A percentile compares a stretch with the other conserved stretches of the same genome.
These are phyloP conservation scores for Taxillus chinensis DNA, from an alignment of 164 flowering plant species.

Conservation along the genomic window DNA sequence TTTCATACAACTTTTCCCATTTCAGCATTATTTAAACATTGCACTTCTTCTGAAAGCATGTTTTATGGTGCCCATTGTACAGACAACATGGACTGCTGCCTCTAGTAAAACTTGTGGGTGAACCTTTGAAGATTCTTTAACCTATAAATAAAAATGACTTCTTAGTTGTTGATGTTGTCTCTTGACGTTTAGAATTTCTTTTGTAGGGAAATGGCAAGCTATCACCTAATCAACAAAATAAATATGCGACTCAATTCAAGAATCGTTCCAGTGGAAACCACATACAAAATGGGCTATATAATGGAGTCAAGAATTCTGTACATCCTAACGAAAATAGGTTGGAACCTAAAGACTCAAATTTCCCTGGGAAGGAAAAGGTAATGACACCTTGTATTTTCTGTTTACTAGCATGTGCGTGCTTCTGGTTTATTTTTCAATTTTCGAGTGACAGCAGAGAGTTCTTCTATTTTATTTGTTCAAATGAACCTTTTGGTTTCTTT, in stretches of 20 bases:
- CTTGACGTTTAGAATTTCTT: neutral
- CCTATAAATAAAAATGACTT: too few relatives aligned
- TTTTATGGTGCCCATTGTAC: too few relatives aligned
- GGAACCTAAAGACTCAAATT: constrained; percentile 10
- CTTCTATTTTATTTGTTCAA: neutral
- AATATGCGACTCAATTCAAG: constrained; percentile 27
- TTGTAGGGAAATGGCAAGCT: constrained; percentile 48
- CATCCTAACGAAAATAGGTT: constrained; percentile 17
- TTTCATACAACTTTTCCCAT: too few relatives aligned
- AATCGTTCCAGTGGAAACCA: constrained; percentile 36
- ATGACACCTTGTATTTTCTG: constrained; percentile 7
- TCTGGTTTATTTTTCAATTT: too few relatives aligned
- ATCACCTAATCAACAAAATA: constrained; percentile 38
- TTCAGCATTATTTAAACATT: too few relatives aligned
- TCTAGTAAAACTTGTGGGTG: too few relatives aligned
- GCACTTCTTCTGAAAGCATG: too few relatives aligned
- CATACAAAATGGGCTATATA: constrained; percentile 32
- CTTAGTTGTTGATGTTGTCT: too few relatives aligned
- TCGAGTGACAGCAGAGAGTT: too few relatives aligned
- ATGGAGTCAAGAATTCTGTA: constrained; percentile 31
- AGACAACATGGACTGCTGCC: too few relatives aligned
- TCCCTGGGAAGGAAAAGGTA: constrained; percentile 36
- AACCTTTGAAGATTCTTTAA: too few relatives aligned
- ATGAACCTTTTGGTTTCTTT: neutral
- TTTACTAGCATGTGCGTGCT: neutral